Evolutionary conservation across 768 basidiomycete genomes (phyloP).

Genomic region (Russula ochroleuca): DNA sequence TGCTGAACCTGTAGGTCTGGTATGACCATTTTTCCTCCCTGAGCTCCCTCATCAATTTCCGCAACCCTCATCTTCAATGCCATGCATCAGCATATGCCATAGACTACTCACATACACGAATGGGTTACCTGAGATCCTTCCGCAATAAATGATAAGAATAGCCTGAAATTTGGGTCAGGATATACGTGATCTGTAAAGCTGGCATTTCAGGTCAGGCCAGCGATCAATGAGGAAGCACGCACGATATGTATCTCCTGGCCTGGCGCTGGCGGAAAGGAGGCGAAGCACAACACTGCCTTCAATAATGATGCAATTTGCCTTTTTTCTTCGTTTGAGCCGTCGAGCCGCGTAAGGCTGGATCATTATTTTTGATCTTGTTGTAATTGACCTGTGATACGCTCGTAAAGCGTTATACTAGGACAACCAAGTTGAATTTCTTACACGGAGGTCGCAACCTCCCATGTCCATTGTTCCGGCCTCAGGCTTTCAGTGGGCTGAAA

Average conservation of each 20-base stretch:
- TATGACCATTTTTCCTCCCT: not conserved
- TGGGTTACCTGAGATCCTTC: not conserved
- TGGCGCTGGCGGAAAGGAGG: not conserved
- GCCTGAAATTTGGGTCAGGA: not conserved
- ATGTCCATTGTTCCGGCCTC: not conserved
- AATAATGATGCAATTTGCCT: slow-evolving; percentile 7
- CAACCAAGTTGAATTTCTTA: not conserved
- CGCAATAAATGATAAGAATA: not conserved
- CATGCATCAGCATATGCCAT: not conserved
- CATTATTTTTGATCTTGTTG: slow-evolving; percentile 6
- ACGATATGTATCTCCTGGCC: slow-evolving; percentile 15
- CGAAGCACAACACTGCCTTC: slow-evolving; percentile 12
- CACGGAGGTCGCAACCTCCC: slow-evolving; percentile 5
- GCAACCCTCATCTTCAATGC: not conserved
- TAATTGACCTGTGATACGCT: slow-evolving; percentile 5
- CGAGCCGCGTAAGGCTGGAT: slow-evolving; percentile 20
- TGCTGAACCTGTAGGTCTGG: not conserved
- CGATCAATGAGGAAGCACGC: not conserved
- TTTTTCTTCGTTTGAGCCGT: slow-evolving; percentile 8
- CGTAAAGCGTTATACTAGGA: not conserved
- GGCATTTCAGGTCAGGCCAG: not conserved
- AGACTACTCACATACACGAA: not conserved
- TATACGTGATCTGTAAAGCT: not conserved
- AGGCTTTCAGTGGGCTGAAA: not conserved
- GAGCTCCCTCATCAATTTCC: too few relatives aligned